Conservation (phyloP, 257 asterid genomes). For the Solanum habrochaites region DNA sequence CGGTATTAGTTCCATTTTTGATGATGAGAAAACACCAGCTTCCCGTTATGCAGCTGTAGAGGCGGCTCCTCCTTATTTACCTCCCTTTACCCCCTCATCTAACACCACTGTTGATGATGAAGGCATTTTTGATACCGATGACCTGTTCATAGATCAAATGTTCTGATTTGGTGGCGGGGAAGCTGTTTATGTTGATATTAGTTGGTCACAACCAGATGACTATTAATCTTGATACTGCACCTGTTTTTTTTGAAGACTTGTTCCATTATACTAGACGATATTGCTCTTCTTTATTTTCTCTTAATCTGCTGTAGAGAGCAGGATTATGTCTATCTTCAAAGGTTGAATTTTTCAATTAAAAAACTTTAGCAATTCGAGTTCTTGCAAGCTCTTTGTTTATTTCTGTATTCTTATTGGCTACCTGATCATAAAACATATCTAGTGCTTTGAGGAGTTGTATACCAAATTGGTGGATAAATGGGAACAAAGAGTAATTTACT, state of each 20-base stretch:
- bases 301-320: neutral
- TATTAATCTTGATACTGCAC: neutral
- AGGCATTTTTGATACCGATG: neutral
- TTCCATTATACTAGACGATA: neutral
- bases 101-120: neutral
- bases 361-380: neutral
- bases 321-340: neutral
- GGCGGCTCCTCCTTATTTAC: neutral
- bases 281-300: neutral
- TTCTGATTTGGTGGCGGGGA: neutral
- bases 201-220: neutral
- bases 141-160: neutral
- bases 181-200: neutral
- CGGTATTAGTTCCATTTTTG: neutral
- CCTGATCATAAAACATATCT: no score
- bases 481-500: no score
- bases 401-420: neutral
- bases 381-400: neutral
- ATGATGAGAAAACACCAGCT: neutral
- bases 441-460: neutral
- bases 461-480: neutral
- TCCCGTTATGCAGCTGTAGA: neutral
- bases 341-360: neutral
- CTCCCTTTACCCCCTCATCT: neutral
- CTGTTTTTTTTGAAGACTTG: neutral